Evolutionary conservation across 768 basidiomycete species (phyloP), one percentile per base, ranked within the genome.

Genomic region (Gyrodon lividus): DNA sequence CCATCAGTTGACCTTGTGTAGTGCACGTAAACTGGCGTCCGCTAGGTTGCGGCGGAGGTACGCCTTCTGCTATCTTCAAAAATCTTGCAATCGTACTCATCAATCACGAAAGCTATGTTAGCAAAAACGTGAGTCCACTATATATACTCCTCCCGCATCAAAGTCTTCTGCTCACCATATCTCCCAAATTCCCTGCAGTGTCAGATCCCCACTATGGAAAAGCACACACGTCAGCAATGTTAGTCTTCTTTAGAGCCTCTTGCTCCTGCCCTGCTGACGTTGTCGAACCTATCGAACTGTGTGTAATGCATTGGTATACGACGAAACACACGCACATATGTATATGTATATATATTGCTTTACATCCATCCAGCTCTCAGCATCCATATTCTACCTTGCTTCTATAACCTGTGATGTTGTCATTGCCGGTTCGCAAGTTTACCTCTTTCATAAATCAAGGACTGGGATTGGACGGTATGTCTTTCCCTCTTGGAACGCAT

Each of bases 351-450:
- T n/a, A n/a, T n/a, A n/a, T n/a, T n/a, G n/a, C n/a, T n/a, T n/a
- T n/a, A n/a, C n/a, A n/a, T n/a, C 28, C 13, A 24, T 41, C 30
- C 23, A 72, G 71, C 44, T 66, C 30, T 59, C 68, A 17, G 70
- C 71, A 26, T 39, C 66, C 6, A 43, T 69, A 1, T 70, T 72
- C 45, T 70, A 68, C 47, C 43, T 68, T 22, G 57, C 71, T 35
- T 70, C 71, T 12, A 61, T 68, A 2, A 62, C 61, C 14, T 72
- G 71, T 44, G 70, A 71, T 46, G 37, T 68, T 30, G 57, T 67
- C 41, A 71, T 71, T 38, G 70, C 70, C 5, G 59, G 64, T 24
- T 62, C 71, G 16, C 70, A 71, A 54, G 63, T 55, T 5, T 68
- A 72, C 51, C 46, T 72, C 44, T 65, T 71, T 28, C 65, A 60